Base-by-base conservation (phyloP, 106 monocot genomes). In the Xerophyta viscosa region DNA sequence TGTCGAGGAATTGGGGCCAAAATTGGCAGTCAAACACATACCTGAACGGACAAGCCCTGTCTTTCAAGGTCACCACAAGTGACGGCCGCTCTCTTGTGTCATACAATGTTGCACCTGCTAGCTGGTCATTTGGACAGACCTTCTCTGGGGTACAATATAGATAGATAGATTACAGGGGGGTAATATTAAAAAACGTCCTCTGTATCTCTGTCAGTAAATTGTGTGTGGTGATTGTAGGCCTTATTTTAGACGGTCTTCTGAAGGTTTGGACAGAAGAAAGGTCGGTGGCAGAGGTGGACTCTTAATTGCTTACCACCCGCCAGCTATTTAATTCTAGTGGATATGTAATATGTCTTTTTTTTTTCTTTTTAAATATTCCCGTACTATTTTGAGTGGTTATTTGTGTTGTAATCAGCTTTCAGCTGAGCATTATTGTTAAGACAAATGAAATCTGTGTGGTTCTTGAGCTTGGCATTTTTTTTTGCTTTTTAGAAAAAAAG, bases 11-110 rank as follows among this genome's bases (percentile, higher is more conserved):
- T 30, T 61, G 60, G 60, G 60, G 60, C 45, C 60, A 61, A 21
- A 61, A 58, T 43, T 58, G 58, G 58, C 58, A 58, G 27, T 41
- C 17, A 24, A 28, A 27, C 43, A 17, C 42, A 11, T 42, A 14
- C 27, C 58, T 58, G 25, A 44, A 41, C 28, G 58, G 58, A 8
- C 58, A 58, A 18, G 20, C 58, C 12, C 42, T 58, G 15, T 58
- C 58, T 43, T 58, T 58, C 58, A 58, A 58, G 58, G 58, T 61
- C 60, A 61, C 60, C 30, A 61, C 60, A 1, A 48, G 47, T 48
- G 60, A 61, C 19, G 60, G 60, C 60, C 60, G 22, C 20, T 31
- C 60, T 31, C 46, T 61, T 5, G 27, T 48, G 30, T 61, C 60
- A 18, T 21, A 30, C 46, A 47, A 61, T 48, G 60, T 48, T 13